Percentiles rank a stretch among this genome's conserved stretches.
phyloP scores from a whole-genome alignment of 2,329 filamentous ascomycete genomes.

The Aureobasidium melanogenum region DNA sequence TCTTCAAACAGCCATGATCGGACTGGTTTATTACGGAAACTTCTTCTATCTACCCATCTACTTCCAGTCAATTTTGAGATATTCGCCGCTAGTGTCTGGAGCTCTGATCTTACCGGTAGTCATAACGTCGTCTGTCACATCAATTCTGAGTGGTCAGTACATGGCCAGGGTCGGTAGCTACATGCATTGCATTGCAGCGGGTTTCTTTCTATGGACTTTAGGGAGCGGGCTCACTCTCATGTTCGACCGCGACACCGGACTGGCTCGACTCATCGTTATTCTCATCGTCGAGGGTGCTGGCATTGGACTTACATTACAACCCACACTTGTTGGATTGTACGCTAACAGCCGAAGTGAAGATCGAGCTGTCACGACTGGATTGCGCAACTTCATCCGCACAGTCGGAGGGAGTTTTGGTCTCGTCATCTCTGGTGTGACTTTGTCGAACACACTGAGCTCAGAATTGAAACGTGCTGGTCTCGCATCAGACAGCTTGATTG shows the following conservation, averaged over 20 bases:
- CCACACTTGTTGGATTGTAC: constrained; percentile 30
- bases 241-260: background rate
- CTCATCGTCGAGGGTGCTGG: constrained; percentile 26
- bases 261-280: constrained; percentile 6
- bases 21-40: constrained; percentile 40
- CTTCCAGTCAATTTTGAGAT: constrained; percentile 41
- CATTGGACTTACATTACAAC: constrained; percentile 29
- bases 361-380: constrained; percentile 30
- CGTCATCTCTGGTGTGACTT: constrained; percentile 26
- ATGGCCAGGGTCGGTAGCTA: constrained; percentile 27
- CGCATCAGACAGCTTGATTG: constrained; percentile 13
- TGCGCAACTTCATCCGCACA: constrained; percentile 32
- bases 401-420: constrained; percentile 29
- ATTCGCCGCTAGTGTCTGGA: constrained; percentile 36
- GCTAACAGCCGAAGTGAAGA: constrained; percentile 29
- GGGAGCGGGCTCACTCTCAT: constrained; percentile 16
- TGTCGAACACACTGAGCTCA: constrained; percentile 22
- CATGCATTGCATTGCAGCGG: constrained; percentile 36
- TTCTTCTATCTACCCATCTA: constrained; percentile 47
- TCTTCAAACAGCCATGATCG: constrained; percentile 47
- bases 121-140: constrained; percentile 34
- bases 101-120: constrained; percentile 36
- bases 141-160: constrained; percentile 42
- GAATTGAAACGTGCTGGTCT: background rate
- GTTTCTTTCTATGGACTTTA: constrained; percentile 29